A percentile compares a stretch with the other conserved stretches of the same genome.
Conservation (phyloP, 1,139 yeast species). For the Candida buenavistaensis region DNA sequence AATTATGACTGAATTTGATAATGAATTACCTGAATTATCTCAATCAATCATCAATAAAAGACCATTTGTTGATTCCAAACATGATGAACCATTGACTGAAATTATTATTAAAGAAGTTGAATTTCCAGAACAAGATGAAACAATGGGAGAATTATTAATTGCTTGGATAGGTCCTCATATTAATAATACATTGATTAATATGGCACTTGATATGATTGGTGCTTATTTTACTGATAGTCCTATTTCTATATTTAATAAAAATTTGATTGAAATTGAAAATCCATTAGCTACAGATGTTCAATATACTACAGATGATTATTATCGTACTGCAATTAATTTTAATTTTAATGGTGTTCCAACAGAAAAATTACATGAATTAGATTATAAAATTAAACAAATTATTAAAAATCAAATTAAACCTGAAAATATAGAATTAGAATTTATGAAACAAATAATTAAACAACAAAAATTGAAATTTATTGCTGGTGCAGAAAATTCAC, state of each 20-base stretch:
- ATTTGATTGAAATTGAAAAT: slow-evolving; percentile 76
- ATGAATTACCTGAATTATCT: slow-evolving; percentile 41
- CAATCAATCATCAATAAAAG: slow-evolving; percentile 40
- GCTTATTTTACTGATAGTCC: slow-evolving; percentile 77
- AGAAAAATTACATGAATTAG: slow-evolving; percentile 54
- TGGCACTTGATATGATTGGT: slow-evolving; percentile 74
- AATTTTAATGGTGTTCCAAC: slow-evolving; percentile 77
- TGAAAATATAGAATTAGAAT: slow-evolving; percentile 56
- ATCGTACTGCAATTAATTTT: slow-evolving; percentile 58
- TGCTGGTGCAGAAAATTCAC: slow-evolving; percentile 64
- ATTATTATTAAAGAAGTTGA: slow-evolving; percentile 54
- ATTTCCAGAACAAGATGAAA: slow-evolving; percentile 89
- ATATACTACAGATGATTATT: slow-evolving; percentile 69
- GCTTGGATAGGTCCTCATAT: slow-evolving; percentile 84
- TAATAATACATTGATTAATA: slow-evolving; percentile 49
- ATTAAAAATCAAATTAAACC: slow-evolving; percentile 51
- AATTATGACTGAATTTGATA: slow-evolving; percentile 65
- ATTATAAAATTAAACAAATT: slow-evolving; percentile 49
- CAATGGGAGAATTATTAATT: slow-evolving; percentile 72
- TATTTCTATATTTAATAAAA: slow-evolving; percentile 63
- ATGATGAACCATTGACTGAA: slow-evolving; percentile 40
- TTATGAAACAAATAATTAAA: slow-evolving; percentile 66
- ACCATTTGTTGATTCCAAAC: slow-evolving; percentile 82
- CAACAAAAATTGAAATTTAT: slow-evolving; percentile 66
- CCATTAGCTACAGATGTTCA: slow-evolving; percentile 79